A percentile compares a stretch with the other conserved stretches of the same genome.
phyloP scores from a whole-genome alignment of 116 monocot species.

The Iris pallida region DNA sequence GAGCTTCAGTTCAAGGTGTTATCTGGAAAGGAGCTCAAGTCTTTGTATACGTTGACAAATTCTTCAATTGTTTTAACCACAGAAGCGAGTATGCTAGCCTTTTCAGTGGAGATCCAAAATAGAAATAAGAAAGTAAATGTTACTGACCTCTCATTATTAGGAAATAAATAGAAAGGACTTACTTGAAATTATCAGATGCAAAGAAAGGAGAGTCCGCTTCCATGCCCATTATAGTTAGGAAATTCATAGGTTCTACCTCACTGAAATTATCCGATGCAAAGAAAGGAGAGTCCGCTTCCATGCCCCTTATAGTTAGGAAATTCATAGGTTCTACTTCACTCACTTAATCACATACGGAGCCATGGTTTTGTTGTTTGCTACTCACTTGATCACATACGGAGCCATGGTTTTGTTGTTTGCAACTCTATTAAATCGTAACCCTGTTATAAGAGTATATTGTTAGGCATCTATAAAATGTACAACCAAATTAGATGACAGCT shows the following conservation, averaged over 20 bases:
- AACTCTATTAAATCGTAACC: conserved; percentile 41
- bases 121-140: not conserved
- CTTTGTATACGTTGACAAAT: conserved; percentile 58
- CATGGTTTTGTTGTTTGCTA: no score
- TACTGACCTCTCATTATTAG: not conserved
- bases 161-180: conserved; percentile 4
- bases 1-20: no score
- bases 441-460: conserved; percentile 7
- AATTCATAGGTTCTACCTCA: conserved; percentile 43
- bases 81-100: conserved; percentile 57
- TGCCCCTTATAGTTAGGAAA: no score
- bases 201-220: conserved; percentile 56
- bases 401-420: conserved; percentile 56
- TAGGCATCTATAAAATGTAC: not conserved
- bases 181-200: conserved; percentile 80
- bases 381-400: conserved; percentile 38
- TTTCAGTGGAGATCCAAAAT: conserved; percentile 19
- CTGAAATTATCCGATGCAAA: no score
- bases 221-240: conserved; percentile 46
- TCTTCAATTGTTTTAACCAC: conserved; percentile 60
- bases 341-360: no score
- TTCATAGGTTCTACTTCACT: no score
- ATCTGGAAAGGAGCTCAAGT: conserved; percentile 79
- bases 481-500: not conserved
- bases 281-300: no score